Percentiles rank a stretch among this genome's conserved stretches.
Conservation (phyloP, 768 basidiomycete genomes). For the Chalciporus chontae region DNA sequence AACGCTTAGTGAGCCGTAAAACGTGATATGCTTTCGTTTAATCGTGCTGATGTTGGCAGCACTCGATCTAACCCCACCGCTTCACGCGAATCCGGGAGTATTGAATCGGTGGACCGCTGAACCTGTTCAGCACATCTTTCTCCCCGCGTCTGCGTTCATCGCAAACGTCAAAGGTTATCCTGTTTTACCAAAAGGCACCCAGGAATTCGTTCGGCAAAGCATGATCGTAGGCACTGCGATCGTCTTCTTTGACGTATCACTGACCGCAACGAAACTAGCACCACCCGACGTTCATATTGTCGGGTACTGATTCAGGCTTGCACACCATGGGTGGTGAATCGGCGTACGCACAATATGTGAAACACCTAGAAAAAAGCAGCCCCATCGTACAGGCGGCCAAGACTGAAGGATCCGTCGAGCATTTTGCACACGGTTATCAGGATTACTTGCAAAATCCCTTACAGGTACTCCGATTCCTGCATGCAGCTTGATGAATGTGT, state of each 20-base stretch:
- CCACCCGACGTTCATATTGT: slow-evolving; percentile 79
- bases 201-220: slow-evolving; percentile 84
- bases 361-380: slow-evolving; percentile 79
- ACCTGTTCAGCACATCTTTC: slow-evolving; percentile 82
- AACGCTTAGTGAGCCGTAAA: slow-evolving; percentile 68
- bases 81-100: slow-evolving; percentile 74
- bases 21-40: slow-evolving; percentile 2
- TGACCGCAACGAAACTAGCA: slow-evolving; percentile 49
- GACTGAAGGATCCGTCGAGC: slow-evolving; percentile 74
- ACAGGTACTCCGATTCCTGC: slow-evolving; percentile 50
- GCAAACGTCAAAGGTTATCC: slow-evolving; percentile 96
- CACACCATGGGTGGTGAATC: slow-evolving; percentile 80
- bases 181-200: slow-evolving; percentile 90
- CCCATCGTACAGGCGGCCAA: slow-evolving; percentile 58
- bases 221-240: slow-evolving; percentile 62
- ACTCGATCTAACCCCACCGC: slow-evolving; percentile 85
- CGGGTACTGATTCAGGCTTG: slow-evolving; percentile 57
- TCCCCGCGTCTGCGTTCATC: slow-evolving; percentile 90
- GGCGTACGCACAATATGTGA: slow-evolving; percentile 88
- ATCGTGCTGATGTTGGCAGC: slow-evolving; percentile 45
- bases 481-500: background rate
- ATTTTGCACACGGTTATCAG: slow-evolving; percentile 90
- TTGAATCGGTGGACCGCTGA: slow-evolving; percentile 91
- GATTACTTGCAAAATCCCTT: slow-evolving; percentile 94
- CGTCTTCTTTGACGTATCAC: slow-evolving; percentile 13